A percentile compares a stretch with the other conserved stretches of the same genome.
Conservation (phyloP, 2,329 filamentous ascomycete genomes). For the Camptophora hylomeconis region DNA sequence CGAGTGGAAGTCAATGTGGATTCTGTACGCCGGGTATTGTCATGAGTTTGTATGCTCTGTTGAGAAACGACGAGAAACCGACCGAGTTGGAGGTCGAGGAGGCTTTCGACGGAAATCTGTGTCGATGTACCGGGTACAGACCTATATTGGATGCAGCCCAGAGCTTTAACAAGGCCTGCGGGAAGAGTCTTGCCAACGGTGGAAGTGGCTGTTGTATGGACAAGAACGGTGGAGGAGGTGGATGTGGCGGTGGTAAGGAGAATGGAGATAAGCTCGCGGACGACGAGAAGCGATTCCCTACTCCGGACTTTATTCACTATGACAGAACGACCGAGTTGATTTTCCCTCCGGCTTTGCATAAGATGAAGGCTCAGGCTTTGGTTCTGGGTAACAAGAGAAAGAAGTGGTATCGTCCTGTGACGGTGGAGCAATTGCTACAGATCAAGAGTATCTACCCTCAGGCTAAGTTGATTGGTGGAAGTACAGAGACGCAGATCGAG, state of each 20-base stretch:
- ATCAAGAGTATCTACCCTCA: conserved; percentile 78
- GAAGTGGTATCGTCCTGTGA: conserved; percentile 84
- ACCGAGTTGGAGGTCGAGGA: conserved; percentile 80
- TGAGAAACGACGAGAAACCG: conserved; percentile 59
- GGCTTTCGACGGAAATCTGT: conserved; percentile 92
- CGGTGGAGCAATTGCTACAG: conserved; percentile 71
- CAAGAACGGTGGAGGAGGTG: conserved; percentile 47
- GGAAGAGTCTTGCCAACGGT: conserved; percentile 43
- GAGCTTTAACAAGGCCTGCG: conserved; percentile 58
- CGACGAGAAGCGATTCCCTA: conserved; percentile 52
- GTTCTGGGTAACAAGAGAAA: conserved; percentile 91
- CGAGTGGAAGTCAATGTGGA: conserved; percentile 84
- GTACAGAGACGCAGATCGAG: conserved; percentile 95
- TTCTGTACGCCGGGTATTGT: conserved; percentile 98
- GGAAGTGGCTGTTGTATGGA: conserved; percentile 63
- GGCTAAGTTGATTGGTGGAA: conserved; percentile 90
- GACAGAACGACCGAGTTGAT: conserved; percentile 89
- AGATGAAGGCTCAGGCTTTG: conserved; percentile 67
- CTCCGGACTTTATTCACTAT: conserved; percentile 87
- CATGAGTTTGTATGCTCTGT: conserved; percentile 87
- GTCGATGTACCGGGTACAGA: conserved; percentile 87
- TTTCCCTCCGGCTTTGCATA: conserved; percentile 74
- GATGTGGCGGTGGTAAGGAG: conserved; percentile 20
- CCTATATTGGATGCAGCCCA: conserved; percentile 90
- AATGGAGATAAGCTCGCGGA: conserved; percentile 38